phyloP scores from a whole-genome alignment of 2,329 filamentous ascomycete genomes.

The Diaporthe sp. region DNA sequence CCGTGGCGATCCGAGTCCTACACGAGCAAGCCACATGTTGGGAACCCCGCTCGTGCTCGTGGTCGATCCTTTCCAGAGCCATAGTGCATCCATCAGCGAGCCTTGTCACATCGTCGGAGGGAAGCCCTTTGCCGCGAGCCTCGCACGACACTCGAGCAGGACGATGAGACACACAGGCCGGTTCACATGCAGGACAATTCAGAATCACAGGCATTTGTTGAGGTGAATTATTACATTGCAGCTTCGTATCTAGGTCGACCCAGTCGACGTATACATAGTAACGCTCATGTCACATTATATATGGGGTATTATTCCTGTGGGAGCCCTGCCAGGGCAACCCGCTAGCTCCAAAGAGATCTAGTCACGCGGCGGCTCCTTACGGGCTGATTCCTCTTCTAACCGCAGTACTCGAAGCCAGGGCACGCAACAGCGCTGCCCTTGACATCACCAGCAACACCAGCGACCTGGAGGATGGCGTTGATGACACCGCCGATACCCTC shows the following conservation, averaged over 20 bases:
- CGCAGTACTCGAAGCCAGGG: slow-evolving; percentile 18
- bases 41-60: background rate
- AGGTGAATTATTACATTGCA: background rate
- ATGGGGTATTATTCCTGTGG: background rate
- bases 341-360: background rate
- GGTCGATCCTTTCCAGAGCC: background rate
- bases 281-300: slow-evolving; percentile 25
- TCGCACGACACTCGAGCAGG: background rate
- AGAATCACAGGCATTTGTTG: background rate
- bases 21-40: background rate
- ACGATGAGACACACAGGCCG: background rate
- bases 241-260: slow-evolving; percentile 7
- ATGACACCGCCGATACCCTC: slow-evolving; percentile 75
- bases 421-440: slow-evolving; percentile 14
- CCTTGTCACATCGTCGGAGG: background rate
- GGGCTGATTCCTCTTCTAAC: background rate
- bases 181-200: background rate
- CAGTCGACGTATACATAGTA: slow-evolving; percentile 12
- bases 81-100: background rate
- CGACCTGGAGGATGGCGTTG: slow-evolving; percentile 54
- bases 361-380: too few relatives aligned
- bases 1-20: background rate
- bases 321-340: background rate
- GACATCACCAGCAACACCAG: slow-evolving; percentile 25
- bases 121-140: background rate